phyloP scores from a whole-genome alignment of 805 yeast species.

The Starmerella gropengiesseri region DNA sequence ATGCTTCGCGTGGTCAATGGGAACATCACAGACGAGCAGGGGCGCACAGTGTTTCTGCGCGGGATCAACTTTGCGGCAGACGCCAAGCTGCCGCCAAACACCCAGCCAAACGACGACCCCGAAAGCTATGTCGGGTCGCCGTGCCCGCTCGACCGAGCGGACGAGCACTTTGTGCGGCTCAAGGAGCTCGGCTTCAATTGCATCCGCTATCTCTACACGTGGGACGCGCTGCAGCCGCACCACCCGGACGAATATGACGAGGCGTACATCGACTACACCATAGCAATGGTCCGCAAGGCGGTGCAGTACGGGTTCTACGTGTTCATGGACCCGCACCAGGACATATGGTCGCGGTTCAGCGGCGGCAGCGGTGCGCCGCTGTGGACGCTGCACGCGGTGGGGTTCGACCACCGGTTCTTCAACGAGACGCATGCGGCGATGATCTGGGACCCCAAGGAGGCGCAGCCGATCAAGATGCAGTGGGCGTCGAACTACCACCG shows the following conservation, averaged over 20 bases:
- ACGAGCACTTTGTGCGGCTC: slow-evolving; percentile 53
- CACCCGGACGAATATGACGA: slow-evolving; percentile 79
- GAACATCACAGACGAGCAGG: slow-evolving; percentile 43
- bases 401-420: slow-evolving; percentile 60
- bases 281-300: slow-evolving; percentile 48
- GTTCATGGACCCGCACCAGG: slow-evolving; percentile 83
- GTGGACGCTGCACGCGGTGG: slow-evolving; percentile 90
- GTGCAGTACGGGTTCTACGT: slow-evolving; percentile 57
- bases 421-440: slow-evolving; percentile 66
- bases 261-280: slow-evolving; percentile 60
- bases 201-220: slow-evolving; percentile 65
- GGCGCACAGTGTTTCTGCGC: slow-evolving; percentile 49
- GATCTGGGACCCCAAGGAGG: slow-evolving; percentile 46
- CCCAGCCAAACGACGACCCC: background rate
- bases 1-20: slow-evolving; percentile 33
- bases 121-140: slow-evolving; percentile 75
- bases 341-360: slow-evolving; percentile 80
- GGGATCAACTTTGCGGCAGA: slow-evolving; percentile 77
- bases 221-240: slow-evolving; percentile 85
- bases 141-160: slow-evolving; percentile 62
- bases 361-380: slow-evolving; percentile 93
- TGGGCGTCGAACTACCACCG: slow-evolving; percentile 82
- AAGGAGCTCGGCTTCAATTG: slow-evolving; percentile 74
- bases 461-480: slow-evolving; percentile 52
- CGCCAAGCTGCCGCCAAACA: slow-evolving; percentile 50